Evolutionary conservation across 2,329 filamentous ascomycete genomes (phyloP).

Genomic region (Colletotrichum sp.): DNA sequence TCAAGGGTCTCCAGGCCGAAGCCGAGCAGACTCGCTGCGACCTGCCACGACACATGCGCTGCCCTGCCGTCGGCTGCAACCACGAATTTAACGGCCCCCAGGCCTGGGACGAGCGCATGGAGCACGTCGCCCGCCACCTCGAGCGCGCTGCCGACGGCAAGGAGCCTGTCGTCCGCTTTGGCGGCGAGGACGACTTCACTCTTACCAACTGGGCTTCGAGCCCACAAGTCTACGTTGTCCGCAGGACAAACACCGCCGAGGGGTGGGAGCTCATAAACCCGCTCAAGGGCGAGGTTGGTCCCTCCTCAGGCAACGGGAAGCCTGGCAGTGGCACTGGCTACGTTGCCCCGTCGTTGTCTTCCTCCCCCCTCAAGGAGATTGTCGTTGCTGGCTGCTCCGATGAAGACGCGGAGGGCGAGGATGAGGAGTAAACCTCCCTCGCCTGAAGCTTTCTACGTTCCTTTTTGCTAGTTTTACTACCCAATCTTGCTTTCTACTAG

Average conservation of each 20-base stretch:
- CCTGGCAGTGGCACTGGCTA: background rate
- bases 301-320: constrained; percentile 19
- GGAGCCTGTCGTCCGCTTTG: constrained; percentile 39
- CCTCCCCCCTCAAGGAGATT: background rate
- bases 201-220: constrained; percentile 46
- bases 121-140: constrained; percentile 84
- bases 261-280: constrained; percentile 38
- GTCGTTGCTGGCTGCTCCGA: background rate
- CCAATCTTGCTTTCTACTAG: background rate
- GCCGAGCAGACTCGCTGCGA: constrained; percentile 67
- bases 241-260: constrained; percentile 18
- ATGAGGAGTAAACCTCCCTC: background rate
- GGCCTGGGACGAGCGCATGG: constrained; percentile 84
- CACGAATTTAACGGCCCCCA: constrained; percentile 62
- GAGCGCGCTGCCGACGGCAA: constrained; percentile 54
- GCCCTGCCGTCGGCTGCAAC: constrained; percentile 67
- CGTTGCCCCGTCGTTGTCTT: background rate
- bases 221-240: constrained; percentile 41
- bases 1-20: constrained; percentile 60
- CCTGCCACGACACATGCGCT: constrained; percentile 64
- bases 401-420: constrained; percentile 23
- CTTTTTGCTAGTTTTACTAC: background rate
- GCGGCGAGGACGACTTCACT: constrained; percentile 39
- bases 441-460: background rate
- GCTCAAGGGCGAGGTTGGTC: constrained; percentile 24